Base-by-base conservation (phyloP, 2,329 filamentous ascomycete genomes). In the Pezicula carpinea region DNA sequence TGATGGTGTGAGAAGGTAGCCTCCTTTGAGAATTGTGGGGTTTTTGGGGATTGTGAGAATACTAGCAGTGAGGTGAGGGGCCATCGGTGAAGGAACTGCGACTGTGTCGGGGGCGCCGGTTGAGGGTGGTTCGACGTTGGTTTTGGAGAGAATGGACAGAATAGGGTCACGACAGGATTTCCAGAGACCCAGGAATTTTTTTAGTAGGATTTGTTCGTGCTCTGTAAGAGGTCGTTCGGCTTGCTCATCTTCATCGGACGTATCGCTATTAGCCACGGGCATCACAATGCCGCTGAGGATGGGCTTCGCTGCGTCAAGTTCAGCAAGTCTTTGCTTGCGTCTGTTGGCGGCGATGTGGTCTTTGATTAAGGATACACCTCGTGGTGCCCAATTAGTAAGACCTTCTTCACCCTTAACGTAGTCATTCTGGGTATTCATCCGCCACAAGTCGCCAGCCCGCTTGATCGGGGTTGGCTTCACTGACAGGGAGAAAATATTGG, bases 321-420 rank as follows among this genome's bases (percentile, higher is more conserved):
- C 92, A 7, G 84, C 82, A 22, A 87, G 76, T 14, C 90, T 83
- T 48, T 79, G 75, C 57, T 83, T 83, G 61, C 87, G 85, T 67
- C 87, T 89, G 50, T 83, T 83, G 5, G 86, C 79, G 10, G 76
- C 69, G 46, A 96, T 85, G 59, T 85, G 96, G 66, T 99, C 93
- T 48, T 83, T 82, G n/a, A 99, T 85, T 1, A 99, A 71, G 0
- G 89, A 95, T 3, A 97, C 87, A 31, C 93, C 90, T 35, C 93
- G 80, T 2, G 93, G 92, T 6, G 84, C 82, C 93, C 93, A 99
- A 47, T 83, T 82, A 2, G 76, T 82, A 33, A 99, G 73, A 41
- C 84, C 77, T 66, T 99, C 93, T 67, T 99, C 91, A 46, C 93
- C 93, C 66, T 96, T 96, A 59, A 99, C 88, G 62, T 96, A 97